Percentiles rank a stretch among this genome's conserved stretches.
These are phyloP conservation scores for Crithidia sp. DNA, from an alignment of 208 protist genomes.

Conservation along the genomic window DNA sequence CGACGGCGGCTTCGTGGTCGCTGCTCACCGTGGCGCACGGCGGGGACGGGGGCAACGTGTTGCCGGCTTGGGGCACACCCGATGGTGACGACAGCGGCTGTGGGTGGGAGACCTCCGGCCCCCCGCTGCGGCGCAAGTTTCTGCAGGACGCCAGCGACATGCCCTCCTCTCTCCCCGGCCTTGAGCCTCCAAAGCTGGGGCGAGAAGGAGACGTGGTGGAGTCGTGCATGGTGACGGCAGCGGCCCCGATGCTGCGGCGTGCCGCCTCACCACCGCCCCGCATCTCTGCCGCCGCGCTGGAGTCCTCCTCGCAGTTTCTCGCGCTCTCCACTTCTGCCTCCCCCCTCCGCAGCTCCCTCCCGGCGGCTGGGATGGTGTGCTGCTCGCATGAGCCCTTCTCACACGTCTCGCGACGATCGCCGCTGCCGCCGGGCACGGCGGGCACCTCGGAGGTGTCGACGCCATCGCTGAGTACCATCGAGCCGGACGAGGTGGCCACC, in stretches of 20 bases:
- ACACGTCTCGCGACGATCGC: neutral
- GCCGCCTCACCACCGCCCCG: neutral
- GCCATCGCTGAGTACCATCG: neutral
- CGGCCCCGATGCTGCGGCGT: neutral
- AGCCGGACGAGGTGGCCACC: neutral
- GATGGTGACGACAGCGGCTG: neutral
- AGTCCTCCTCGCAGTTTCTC: constrained; percentile 27
- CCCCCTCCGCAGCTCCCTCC: neutral
- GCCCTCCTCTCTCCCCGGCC: neutral
- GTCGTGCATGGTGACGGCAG: neutral
- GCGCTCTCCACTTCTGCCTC: constrained; percentile 9
- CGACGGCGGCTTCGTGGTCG: neutral
- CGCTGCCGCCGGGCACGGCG: neutral
- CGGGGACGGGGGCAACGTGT: neutral
- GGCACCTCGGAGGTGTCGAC: neutral
- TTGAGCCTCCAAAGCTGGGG: neutral
- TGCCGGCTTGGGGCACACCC: neutral
- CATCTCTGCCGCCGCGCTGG: constrained; percentile 18
- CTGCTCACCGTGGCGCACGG: neutral
- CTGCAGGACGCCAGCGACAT: neutral
- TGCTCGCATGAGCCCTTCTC: constrained; percentile 24
- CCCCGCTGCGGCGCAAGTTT: neutral
- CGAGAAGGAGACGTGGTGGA: neutral
- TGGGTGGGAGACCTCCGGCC: no score
- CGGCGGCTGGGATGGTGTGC: neutral